Evolutionary conservation across 202 grass and related monocot species (phyloP).

Genomic region (Panicum hallii): DNA sequence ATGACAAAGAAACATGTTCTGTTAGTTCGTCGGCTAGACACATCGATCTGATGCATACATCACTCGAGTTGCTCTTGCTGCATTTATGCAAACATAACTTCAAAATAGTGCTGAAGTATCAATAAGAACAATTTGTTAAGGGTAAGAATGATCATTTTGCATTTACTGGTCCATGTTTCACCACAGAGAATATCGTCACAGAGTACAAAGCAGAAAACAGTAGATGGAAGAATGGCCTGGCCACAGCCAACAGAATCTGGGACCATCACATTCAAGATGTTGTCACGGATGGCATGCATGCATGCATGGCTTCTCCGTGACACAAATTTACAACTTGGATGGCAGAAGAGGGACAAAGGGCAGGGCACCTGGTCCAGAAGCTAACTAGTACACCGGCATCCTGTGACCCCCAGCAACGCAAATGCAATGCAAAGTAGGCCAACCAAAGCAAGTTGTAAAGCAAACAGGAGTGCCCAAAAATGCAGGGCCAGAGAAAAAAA

Average conservation of each 20-base stretch:
- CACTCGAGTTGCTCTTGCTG: not conserved
- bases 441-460: constrained; percentile 3
- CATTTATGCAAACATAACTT: not conserved
- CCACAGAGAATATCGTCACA: not conserved
- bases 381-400: constrained; percentile 32
- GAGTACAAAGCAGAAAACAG: not conserved
- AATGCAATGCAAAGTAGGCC: constrained; percentile 9
- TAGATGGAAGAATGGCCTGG: not conserved
- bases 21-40: not conserved
- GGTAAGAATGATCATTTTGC: not conserved
- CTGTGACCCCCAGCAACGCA: constrained; percentile 52
- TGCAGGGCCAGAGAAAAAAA: constrained; percentile 4
- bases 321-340: constrained; percentile 27
- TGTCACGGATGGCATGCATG: constrained; percentile 6
- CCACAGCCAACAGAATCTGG: not conserved
- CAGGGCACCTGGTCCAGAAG: constrained; percentile 39
- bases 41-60: not conserved
- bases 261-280: constrained; percentile 22
- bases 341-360: not conserved
- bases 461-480: not conserved
- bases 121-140: not conserved
- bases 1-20: constrained; percentile 1
- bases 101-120: too few relatives aligned
- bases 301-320: constrained; percentile 27
- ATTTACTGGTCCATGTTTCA: not conserved